phyloP scores from a whole-genome alignment of 169 alveolate species.

The Cryptosporidium ubiquitum region DNA sequence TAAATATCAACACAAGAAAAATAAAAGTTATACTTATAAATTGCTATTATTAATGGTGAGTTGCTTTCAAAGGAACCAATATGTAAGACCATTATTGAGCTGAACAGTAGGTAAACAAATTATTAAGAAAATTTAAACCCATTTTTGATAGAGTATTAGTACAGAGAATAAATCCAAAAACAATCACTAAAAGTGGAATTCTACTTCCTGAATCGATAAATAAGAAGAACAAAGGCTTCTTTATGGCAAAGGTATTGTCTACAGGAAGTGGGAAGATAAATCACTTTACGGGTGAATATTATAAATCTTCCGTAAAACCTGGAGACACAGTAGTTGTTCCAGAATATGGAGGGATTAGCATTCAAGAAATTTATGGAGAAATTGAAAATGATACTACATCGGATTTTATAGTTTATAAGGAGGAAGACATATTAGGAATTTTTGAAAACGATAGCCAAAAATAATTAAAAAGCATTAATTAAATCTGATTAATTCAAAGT shows the following conservation, averaged over 20 bases:
- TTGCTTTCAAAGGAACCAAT: background rate
- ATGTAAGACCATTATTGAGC: background rate
- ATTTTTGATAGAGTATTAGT: slow-evolving; percentile 57
- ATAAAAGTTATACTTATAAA: background rate
- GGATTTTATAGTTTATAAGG: slow-evolving; percentile 39
- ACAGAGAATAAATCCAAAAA: slow-evolving; percentile 32
- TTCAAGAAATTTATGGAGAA: slow-evolving; percentile 3
- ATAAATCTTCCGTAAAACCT: slow-evolving; percentile 20
- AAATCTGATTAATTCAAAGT: background rate
- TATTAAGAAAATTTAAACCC: slow-evolving; percentile 33
- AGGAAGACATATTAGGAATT: slow-evolving; percentile 44
- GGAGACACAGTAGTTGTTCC: slow-evolving; percentile 62
- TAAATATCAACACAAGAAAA: background rate
- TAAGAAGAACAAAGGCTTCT: background rate
- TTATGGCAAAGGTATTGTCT: slow-evolving; percentile 34
- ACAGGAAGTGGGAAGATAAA: slow-evolving; percentile 43
- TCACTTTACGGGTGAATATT: slow-evolving; percentile 30
- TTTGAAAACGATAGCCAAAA: slow-evolving; percentile 1
- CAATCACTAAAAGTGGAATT: slow-evolving; percentile 50
- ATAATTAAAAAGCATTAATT: background rate
- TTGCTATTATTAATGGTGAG: background rate
- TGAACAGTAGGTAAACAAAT: slow-evolving; percentile 10
- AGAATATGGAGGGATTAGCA: slow-evolving; percentile 29
- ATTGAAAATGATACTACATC: background rate
- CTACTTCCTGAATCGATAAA: slow-evolving; percentile 12